Conservation (phyloP, 345 rosid species). For the Aurinia saxatilis region DNA sequence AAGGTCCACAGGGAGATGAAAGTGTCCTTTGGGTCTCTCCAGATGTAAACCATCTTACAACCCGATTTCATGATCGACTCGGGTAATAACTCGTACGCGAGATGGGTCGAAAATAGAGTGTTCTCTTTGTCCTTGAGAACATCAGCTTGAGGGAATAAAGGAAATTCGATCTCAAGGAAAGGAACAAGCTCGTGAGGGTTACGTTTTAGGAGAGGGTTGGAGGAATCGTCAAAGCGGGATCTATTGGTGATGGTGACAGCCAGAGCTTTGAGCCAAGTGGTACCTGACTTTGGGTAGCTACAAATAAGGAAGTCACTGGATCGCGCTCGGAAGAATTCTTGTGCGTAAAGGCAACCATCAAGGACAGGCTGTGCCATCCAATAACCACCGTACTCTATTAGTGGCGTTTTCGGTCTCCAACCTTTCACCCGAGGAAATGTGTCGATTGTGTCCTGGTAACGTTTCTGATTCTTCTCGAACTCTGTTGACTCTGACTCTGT, state of each 20-base stretch:
- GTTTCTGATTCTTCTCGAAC: neutral
- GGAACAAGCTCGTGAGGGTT: slow-evolving; percentile 13
- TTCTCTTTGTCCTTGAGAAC: neutral
- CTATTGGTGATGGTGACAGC: neutral
- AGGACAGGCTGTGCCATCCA: neutral
- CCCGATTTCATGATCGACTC: neutral
- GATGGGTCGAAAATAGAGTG: neutral
- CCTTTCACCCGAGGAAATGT: neutral
- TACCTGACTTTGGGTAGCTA: slow-evolving; percentile 6
- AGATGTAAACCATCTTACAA: slow-evolving; percentile 34
- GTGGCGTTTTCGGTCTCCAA: neutral
- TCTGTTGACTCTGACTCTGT: neutral
- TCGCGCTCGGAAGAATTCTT: neutral
- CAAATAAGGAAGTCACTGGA: neutral
- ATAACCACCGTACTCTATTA: neutral
- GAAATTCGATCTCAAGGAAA: neutral
- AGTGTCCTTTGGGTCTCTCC: slow-evolving; percentile 36
- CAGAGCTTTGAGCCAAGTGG: slow-evolving; percentile 9
- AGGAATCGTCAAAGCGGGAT: neutral
- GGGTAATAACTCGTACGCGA: neutral
- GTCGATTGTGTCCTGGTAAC: neutral
- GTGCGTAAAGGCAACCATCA: neutral
- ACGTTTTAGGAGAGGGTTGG: neutral
- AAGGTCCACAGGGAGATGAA: slow-evolving; percentile 34
- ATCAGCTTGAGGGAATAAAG: neutral